phyloP scores from a whole-genome alignment of 192 early-diverging fungal species.

The Globomyces pollinis-pini region DNA sequence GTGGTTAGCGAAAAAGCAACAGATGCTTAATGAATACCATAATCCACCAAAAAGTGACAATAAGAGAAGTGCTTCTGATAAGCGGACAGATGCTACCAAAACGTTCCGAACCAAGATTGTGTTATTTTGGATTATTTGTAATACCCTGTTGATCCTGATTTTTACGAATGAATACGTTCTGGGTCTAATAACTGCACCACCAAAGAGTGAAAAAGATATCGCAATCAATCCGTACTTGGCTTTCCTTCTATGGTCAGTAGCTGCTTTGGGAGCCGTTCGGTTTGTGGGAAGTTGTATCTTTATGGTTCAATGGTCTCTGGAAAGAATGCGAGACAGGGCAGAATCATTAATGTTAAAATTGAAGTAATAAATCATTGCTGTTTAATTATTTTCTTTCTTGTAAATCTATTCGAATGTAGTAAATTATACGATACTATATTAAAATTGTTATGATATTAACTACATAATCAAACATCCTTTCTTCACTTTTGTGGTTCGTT shows the following conservation, averaged over 20 bases:
- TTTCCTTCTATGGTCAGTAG: conserved; percentile 59
- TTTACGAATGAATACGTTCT: conserved; percentile 21
- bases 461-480: too few species aligned
- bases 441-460: too few species aligned
- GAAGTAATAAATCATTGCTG: too few species aligned
- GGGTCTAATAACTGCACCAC: conserved; percentile 14
- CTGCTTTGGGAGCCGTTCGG: conserved; percentile 57
- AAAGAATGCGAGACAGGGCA: too few species aligned
- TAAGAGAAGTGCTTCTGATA: not conserved
- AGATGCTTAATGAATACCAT: not conserved
- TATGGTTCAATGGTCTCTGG: too few species aligned
- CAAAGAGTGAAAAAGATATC: conserved; percentile 6
- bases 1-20: not conserved
- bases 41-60: not conserved
- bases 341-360: too few species aligned
- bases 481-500: too few species aligned
- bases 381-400: too few species aligned
- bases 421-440: too few species aligned
- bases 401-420: too few species aligned
- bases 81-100: conserved; percentile 31
- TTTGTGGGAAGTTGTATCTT: conserved; percentile 60
- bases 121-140: conserved; percentile 36
- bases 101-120: conserved; percentile 42
- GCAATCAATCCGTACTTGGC: conserved; percentile 23
- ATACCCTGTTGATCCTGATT: conserved; percentile 28